Conservation (phyloP, 2,329 filamentous ascomycete species). For the Knufia petricola region DNA sequence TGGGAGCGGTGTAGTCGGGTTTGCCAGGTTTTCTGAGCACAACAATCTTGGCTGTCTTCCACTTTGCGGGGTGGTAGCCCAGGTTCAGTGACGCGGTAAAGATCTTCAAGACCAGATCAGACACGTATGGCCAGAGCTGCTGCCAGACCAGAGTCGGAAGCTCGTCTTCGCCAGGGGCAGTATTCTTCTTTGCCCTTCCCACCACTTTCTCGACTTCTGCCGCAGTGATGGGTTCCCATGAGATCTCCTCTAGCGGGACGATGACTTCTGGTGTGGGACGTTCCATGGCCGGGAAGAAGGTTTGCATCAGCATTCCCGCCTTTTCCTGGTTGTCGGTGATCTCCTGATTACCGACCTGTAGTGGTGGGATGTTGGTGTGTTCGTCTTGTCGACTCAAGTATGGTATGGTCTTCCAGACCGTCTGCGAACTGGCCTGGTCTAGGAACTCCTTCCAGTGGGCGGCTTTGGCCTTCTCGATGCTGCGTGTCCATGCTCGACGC, state of each 20-base stretch:
- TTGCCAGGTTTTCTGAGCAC: constrained; percentile 21
- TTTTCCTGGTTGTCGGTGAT: constrained; percentile 19
- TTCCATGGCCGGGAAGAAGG: constrained; percentile 19
- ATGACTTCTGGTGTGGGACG: constrained; percentile 6
- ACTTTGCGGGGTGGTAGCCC: constrained; percentile 19
- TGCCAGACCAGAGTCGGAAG: constrained; percentile 20
- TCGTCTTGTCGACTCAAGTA: constrained; percentile 15
- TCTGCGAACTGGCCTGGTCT: constrained; percentile 16
- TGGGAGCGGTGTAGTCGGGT: constrained; percentile 22
- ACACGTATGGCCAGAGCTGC: constrained; percentile 9
- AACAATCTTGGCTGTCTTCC: constrained; percentile 12
- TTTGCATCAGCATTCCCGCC: constrained; percentile 15
- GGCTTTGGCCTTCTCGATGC: constrained; percentile 2
- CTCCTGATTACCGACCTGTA: constrained; percentile 13
- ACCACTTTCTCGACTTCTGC: constrained; percentile 16
- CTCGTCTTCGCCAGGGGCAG: constrained; percentile 16
- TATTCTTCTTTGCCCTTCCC: constrained; percentile 15
- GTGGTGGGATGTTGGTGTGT: constrained; percentile 16
- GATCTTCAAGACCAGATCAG: constrained; percentile 8
- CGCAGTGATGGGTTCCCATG: constrained; percentile 18
- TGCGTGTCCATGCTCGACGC: constrained; percentile 19
- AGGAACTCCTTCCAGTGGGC: constrained; percentile 23
- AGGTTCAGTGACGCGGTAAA: constrained; percentile 16
- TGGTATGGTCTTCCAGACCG: constrained; percentile 18
- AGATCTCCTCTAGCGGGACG: constrained; percentile 9